Conservation (phyloP, 352 stramenopile genomes). For the Aphanomyces astaci region DNA sequence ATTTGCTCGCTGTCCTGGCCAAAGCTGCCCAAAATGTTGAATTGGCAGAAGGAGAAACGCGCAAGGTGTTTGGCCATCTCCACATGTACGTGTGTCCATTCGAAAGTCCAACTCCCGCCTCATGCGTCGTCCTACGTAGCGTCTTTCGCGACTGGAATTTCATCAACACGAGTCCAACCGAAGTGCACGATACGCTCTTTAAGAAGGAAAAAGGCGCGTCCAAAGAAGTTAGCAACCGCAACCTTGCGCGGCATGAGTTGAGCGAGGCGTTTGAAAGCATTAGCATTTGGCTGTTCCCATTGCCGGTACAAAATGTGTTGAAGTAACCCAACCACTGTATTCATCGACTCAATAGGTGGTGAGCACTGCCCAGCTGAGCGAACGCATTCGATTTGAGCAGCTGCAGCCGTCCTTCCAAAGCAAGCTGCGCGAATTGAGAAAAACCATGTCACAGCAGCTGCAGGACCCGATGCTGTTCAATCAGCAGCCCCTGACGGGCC, state of each 20-base stretch:
- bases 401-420: conserved; percentile 68
- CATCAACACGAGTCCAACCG: conserved; percentile 67
- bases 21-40: conserved; percentile 77
- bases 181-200: conserved; percentile 75
- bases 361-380: conserved; percentile 64
- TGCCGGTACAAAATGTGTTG: conserved; percentile 55
- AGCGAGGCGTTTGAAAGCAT: conserved; percentile 79
- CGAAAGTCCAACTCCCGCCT: not conserved
- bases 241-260: conserved; percentile 64
- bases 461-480: conserved; percentile 73
- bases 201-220: conserved; percentile 72
- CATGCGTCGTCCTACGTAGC: conserved; percentile 26
- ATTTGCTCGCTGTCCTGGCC: conserved; percentile 68
- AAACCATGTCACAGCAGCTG: conserved; percentile 57
- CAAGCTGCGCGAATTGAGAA: conserved; percentile 66
- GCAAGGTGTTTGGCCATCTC: conserved; percentile 81
- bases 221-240: conserved; percentile 73
- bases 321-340: too few species aligned
- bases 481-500: conserved; percentile 56
- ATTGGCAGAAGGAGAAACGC: conserved; percentile 57
- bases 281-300: conserved; percentile 79
- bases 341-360: conserved; percentile 19
- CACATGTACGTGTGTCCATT: conserved; percentile 52
- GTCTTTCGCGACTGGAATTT: conserved; percentile 88
- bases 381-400: conserved; percentile 82